A percentile compares a stretch with the other conserved stretches of the same genome.
phyloP scores from a whole-genome alignment of 305 asterid species.

The Lippia alba region DNA sequence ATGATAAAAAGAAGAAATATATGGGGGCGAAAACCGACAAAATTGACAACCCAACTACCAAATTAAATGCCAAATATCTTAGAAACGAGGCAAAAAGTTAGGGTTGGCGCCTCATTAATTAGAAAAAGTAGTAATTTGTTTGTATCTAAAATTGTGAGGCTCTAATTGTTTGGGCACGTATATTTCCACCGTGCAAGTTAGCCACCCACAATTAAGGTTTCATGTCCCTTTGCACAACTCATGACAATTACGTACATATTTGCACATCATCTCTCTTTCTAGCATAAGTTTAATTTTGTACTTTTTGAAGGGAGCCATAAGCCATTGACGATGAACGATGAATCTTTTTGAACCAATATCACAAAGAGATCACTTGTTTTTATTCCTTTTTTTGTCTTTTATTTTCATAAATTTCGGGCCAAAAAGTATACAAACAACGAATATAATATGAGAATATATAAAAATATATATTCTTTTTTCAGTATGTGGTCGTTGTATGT shows the following conservation, averaged over 20 bases:
- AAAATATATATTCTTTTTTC: too few relatives aligned
- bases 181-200: conserved; percentile 11
- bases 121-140: conserved; percentile 36
- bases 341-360: background rate
- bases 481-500: too few relatives aligned
- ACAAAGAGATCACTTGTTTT: background rate
- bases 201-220: conserved; percentile 15
- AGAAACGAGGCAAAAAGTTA: background rate
- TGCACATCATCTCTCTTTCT: background rate
- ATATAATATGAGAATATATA: too few relatives aligned
- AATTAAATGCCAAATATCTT: conserved; percentile 21
- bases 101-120: conserved; percentile 33
- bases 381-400: background rate
- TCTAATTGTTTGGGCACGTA: conserved; percentile 20
- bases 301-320: conserved; percentile 13
- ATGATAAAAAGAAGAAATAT: too few relatives aligned
- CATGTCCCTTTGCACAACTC: conserved; percentile 2
- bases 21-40: background rate
- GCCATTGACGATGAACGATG: too few relatives aligned
- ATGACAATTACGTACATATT: background rate
- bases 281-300: conserved; percentile 29
- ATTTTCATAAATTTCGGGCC: background rate
- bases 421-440: background rate
- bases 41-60: conserved; percentile 5
- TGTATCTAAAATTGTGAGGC: conserved; percentile 21